These are phyloP conservation scores for Dactylonectria macrodidyma DNA, from an alignment of 2,329 filamentous ascomycete genomes.

Conservation along the genomic window DNA sequence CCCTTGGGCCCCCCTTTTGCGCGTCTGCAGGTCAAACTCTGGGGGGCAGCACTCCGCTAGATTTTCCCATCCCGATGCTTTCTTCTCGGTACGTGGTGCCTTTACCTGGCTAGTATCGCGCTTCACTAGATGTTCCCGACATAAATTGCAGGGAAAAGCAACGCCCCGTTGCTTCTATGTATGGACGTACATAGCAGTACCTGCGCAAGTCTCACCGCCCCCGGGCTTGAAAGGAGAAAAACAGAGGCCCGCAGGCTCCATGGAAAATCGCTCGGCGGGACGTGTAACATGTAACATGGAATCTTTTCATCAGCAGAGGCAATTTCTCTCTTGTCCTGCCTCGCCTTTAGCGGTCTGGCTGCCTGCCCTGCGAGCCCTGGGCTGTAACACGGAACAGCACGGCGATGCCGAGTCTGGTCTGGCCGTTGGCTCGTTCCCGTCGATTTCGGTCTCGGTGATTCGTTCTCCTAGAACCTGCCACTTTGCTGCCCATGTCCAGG, in stretches of 20 bases:
- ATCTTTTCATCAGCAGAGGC: slow-evolving; percentile 17
- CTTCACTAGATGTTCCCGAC: neutral
- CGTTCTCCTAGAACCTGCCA: neutral
- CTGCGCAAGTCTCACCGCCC: neutral
- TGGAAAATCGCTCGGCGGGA: slow-evolving; percentile 19
- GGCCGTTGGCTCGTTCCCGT: slow-evolving; percentile 11
- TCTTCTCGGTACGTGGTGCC: neutral
- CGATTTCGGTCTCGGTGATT: neutral
- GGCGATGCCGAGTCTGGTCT: slow-evolving; percentile 20
- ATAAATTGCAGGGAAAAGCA: neutral
- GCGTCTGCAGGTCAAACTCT: neutral
- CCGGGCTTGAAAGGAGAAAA: neutral
- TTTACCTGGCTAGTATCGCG: neutral
- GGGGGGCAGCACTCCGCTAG: neutral
- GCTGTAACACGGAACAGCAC: neutral
- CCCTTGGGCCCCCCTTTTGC: slow-evolving; percentile 3
- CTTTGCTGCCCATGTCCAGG: neutral
- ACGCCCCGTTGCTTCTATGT: no score
- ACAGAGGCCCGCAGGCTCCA: neutral
- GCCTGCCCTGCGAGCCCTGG: neutral
- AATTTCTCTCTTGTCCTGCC: neutral
- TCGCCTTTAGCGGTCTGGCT: slow-evolving; percentile 14
- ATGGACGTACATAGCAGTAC: neutral
- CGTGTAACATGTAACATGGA: slow-evolving; percentile 10
- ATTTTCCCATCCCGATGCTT: neutral